Conservation (phyloP, 495 filamentous ascomycete species). For the Apiosordaria backusii region DNA sequence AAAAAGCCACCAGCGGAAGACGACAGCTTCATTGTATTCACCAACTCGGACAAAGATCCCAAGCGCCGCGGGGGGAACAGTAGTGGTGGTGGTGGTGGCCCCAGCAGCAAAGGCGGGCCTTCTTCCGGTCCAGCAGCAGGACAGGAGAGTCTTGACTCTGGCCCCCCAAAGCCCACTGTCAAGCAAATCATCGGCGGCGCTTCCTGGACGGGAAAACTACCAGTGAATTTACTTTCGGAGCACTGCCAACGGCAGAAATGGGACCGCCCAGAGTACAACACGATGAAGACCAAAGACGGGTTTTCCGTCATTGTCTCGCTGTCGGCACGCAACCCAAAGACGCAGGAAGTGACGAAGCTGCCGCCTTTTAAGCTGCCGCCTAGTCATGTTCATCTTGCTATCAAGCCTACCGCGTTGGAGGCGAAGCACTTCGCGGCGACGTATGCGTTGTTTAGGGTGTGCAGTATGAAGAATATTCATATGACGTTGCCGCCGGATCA, state of each 20-base stretch:
- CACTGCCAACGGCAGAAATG: slow-evolving; percentile 94
- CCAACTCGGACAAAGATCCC: slow-evolving; percentile 57
- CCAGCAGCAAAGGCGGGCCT: slow-evolving; percentile 11
- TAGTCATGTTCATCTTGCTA: slow-evolving; percentile 62
- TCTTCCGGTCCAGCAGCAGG: slow-evolving; percentile 4
- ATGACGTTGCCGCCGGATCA: slow-evolving; percentile 92
- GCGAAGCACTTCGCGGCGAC: slow-evolving; percentile 90
- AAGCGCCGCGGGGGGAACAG: slow-evolving; percentile 42
- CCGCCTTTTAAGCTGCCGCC: slow-evolving; percentile 80
- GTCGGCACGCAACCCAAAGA: slow-evolving; percentile 76
- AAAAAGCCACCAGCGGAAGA: slow-evolving; percentile 38
- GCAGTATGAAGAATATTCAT: slow-evolving; percentile 89
- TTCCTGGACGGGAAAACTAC: slow-evolving; percentile 97
- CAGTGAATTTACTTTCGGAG: slow-evolving; percentile 87
- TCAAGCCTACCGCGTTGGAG: slow-evolving; percentile 74
- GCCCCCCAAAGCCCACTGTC: slow-evolving; percentile 71
- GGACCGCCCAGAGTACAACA: slow-evolving; percentile 89
- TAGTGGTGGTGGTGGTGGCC: slow-evolving; percentile 44
- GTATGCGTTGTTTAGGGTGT: slow-evolving; percentile 84
- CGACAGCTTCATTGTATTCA: slow-evolving; percentile 65
- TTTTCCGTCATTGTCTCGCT: slow-evolving; percentile 77
- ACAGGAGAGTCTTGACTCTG: slow-evolving; percentile 18
- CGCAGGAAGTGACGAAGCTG: slow-evolving; percentile 65
- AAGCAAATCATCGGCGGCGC: slow-evolving; percentile 88
- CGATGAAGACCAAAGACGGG: slow-evolving; percentile 52